These are phyloP conservation scores for Carex arenaria DNA, from an alignment of 202 grass and related monocot species.

Conservation along the genomic window DNA sequence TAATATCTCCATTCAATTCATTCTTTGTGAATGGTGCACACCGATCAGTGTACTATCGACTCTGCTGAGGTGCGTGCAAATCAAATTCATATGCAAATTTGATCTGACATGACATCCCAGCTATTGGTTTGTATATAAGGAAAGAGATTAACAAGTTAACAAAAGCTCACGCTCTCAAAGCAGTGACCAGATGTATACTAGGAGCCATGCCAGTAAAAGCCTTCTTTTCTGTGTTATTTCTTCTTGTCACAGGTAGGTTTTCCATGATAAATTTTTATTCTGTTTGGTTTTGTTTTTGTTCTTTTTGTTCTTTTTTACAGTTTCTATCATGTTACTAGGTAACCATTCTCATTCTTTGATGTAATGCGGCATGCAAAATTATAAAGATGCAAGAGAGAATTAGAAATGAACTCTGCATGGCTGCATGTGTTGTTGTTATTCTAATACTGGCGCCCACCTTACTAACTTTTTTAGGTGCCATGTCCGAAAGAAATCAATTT, in stretches of 20 bases:
- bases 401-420: neutral
- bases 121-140: slow-evolving; percentile 19
- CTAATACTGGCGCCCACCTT: neutral
- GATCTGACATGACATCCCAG: neutral
- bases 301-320: neutral
- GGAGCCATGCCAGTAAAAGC: neutral
- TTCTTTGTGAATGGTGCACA: slow-evolving; percentile 24
- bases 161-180: neutral
- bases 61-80: neutral
- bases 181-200: neutral
- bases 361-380: neutral
- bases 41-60: neutral
- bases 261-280: neutral
- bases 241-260: slow-evolving; percentile 3
- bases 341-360: slow-evolving; percentile 7
- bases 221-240: neutral
- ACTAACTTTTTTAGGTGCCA: neutral
- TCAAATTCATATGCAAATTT: neutral
- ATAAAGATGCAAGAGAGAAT: slow-evolving; percentile 1
- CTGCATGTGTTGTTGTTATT: neutral
- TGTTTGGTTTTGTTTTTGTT: neutral
- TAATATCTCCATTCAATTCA: slow-evolving; percentile 56
- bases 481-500: neutral
- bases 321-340: slow-evolving; percentile 4
- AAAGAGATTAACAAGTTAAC: slow-evolving; percentile 17